Evolutionary conservation across 257 asterid species (phyloP).

Genomic region (Solanum chaucha): DNA sequence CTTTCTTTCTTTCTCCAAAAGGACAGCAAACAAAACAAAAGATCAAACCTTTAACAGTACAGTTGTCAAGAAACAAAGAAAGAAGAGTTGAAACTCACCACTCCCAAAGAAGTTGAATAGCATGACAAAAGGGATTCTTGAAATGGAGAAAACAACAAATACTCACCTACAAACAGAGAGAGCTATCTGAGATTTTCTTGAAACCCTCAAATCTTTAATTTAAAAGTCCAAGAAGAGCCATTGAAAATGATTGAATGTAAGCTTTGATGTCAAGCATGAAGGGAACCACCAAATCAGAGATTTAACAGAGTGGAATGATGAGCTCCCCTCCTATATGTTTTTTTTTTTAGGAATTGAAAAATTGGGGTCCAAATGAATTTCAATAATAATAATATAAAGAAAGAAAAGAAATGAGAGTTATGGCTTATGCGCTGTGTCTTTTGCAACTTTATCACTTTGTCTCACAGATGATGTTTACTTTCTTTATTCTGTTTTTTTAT

Average conservation of each 20-base stretch:
- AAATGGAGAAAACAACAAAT: constrained; percentile 21
- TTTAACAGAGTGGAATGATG: constrained; percentile 59
- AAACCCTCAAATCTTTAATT: constrained; percentile 14
- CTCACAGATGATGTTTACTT: not conserved
- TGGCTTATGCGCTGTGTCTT: constrained; percentile 16
- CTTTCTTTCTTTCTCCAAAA: not conserved
- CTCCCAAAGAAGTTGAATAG: not conserved
- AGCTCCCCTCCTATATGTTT: not conserved
- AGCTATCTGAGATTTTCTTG: constrained; percentile 24
- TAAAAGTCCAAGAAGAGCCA: constrained; percentile 11
- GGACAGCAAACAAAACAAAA: not conserved
- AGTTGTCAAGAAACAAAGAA: not conserved
- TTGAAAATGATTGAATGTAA: constrained; percentile 48
- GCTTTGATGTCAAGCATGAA: constrained; percentile 80
- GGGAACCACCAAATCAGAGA: constrained; percentile 63
- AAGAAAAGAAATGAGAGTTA: constrained; percentile 5
- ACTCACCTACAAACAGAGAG: constrained; percentile 22
- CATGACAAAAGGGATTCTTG: constrained; percentile 19
- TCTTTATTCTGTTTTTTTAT: constrained; percentile 14
- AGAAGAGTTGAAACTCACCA: not conserved
- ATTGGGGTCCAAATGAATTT: constrained; percentile 19
- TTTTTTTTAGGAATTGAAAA: constrained; percentile 3
- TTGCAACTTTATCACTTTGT: constrained; percentile 16
- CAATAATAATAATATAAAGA: not conserved
- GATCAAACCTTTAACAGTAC: not conserved